Evolutionary conservation across 805 yeast species (phyloP).

Genomic region (Lipomyces anomalus): DNA sequence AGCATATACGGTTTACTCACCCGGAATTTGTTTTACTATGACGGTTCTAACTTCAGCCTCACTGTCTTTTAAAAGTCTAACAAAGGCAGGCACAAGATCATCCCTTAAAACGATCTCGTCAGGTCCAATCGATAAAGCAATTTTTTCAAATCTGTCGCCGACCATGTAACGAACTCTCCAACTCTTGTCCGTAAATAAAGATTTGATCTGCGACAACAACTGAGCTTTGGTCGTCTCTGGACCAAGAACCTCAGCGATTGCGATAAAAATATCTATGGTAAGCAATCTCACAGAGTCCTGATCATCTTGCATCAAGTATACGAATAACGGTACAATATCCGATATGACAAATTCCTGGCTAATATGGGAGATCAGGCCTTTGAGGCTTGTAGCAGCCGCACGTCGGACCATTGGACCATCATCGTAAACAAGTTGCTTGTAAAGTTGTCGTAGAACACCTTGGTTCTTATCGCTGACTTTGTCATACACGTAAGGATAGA

Average conservation of each 20-base stretch:
- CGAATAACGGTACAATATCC: conserved; percentile 25
- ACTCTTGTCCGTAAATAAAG: conserved; percentile 77
- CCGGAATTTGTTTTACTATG: conserved; percentile 84
- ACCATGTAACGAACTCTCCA: conserved; percentile 99
- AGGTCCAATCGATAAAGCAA: conserved; percentile 55
- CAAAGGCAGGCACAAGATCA: conserved; percentile 62
- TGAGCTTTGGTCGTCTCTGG: conserved; percentile 19
- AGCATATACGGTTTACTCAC: too few species aligned
- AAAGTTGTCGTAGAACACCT: conserved; percentile 58
- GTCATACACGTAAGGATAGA: conserved; percentile 64
- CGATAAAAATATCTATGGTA: conserved; percentile 78
- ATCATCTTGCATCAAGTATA: conserved; percentile 54
- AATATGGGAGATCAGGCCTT: conserved; percentile 11
- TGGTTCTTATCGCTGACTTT: conserved; percentile 43
- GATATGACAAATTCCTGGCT: conserved; percentile 16
- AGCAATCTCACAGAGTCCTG: conserved; percentile 94
- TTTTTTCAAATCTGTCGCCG: conserved; percentile 80
- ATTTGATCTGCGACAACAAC: conserved; percentile 46
- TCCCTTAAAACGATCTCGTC: conserved; percentile 40
- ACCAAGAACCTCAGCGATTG: conserved; percentile 49
- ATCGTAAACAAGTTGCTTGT: conserved; percentile 68
- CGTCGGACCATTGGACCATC: conserved; percentile 98
- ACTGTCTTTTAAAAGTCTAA: conserved; percentile 75
- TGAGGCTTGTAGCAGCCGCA: conserved; percentile 77
- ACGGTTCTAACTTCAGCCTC: conserved; percentile 98